phyloP scores from a whole-genome alignment of 2,329 filamentous ascomycete genomes.

The Aspergillus tubingensis region DNA sequence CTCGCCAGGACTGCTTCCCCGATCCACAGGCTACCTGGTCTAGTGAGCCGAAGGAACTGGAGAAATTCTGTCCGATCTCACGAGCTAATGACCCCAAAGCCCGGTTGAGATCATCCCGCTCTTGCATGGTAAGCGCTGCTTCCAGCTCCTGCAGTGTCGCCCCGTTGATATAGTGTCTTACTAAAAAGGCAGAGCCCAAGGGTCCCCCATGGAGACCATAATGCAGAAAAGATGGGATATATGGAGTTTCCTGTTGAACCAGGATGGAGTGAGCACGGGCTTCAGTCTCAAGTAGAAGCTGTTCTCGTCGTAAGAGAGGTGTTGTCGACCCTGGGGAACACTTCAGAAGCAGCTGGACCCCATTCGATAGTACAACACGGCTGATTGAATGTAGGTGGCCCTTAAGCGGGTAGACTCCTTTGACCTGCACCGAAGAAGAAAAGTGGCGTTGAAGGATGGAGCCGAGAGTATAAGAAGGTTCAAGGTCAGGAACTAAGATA shows the following conservation, averaged over 20 bases:
- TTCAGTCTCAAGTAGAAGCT: constrained; percentile 43
- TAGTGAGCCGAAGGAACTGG: constrained; percentile 54
- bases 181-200: constrained; percentile 37
- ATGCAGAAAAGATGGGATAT: constrained; percentile 41
- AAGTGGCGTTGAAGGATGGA: constrained; percentile 35
- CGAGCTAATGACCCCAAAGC: constrained; percentile 42
- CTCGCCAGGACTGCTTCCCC: constrained; percentile 54
- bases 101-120: constrained; percentile 36
- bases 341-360: constrained; percentile 41
- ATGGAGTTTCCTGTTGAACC: constrained; percentile 33
- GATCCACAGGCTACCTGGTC: constrained; percentile 49
- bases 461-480: constrained; percentile 29
- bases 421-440: constrained; percentile 33
- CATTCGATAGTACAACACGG: constrained; percentile 42
- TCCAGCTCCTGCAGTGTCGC: constrained; percentile 35
- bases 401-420: constrained; percentile 26
- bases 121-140: constrained; percentile 29
- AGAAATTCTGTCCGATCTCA: constrained; percentile 48
- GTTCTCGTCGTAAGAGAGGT: constrained; percentile 44
- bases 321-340: constrained; percentile 35
- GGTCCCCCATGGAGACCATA: constrained; percentile 34
- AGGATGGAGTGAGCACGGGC: constrained; percentile 42
- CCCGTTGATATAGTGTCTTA: constrained; percentile 42
- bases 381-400: constrained; percentile 41
- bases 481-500: constrained; percentile 9